Evolutionary conservation across 768 basidiomycete genomes (phyloP).

Genomic region (Amylocystis lapponica): DNA sequence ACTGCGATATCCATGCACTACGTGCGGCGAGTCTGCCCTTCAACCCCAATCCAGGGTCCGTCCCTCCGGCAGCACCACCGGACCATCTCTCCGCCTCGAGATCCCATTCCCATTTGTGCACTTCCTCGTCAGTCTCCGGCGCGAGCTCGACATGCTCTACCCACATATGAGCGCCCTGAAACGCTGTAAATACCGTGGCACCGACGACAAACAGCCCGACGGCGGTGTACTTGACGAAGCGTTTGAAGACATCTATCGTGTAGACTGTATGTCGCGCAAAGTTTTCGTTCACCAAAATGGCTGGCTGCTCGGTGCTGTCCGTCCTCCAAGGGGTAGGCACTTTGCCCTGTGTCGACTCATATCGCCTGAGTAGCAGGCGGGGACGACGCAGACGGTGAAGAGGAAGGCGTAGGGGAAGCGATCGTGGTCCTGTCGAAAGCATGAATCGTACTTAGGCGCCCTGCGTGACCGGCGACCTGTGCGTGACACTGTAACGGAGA

Average conservation of each 20-base stretch:
- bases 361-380: neutral
- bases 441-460: too few relatives aligned
- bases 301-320: slow-evolving; percentile 2
- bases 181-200: slow-evolving; percentile 40
- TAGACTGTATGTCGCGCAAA: slow-evolving; percentile 31
- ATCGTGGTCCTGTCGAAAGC: slow-evolving; percentile 16
- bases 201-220: slow-evolving; percentile 39
- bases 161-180: slow-evolving; percentile 55
- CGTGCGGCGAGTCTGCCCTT: slow-evolving; percentile 56
- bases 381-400: neutral
- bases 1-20: slow-evolving; percentile 65
- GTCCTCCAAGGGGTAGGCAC: slow-evolving; percentile 5
- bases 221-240: slow-evolving; percentile 45
- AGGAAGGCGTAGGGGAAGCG: neutral
- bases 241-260: slow-evolving; percentile 39
- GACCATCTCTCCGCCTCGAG: slow-evolving; percentile 58
- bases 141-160: slow-evolving; percentile 53
- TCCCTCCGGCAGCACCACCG: slow-evolving; percentile 47
- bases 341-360: slow-evolving; percentile 6
- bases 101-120: slow-evolving; percentile 63
- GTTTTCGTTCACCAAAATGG: slow-evolving; percentile 22
- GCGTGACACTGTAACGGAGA: slow-evolving; percentile 8
- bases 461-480: too few relatives aligned
- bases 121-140: slow-evolving; percentile 46
- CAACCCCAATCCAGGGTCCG: slow-evolving; percentile 65